Base-by-base conservation (phyloP, 1,284 basidiomycete genomes). In the Naganishia sp. region DNA sequence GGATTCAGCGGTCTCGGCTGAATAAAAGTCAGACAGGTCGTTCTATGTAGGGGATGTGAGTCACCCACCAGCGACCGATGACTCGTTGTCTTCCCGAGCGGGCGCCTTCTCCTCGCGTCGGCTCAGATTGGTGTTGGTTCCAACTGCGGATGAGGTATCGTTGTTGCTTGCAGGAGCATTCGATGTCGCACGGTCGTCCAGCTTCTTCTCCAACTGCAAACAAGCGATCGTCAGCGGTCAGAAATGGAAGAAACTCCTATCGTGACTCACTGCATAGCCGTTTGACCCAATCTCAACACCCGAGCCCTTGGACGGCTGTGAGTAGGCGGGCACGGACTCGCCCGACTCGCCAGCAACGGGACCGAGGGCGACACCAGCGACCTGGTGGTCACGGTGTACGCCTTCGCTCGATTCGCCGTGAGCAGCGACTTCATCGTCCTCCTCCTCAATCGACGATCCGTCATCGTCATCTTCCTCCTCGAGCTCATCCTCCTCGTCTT, bases 361-460 rank as follows among this genome's bases (percentile, higher is more conserved):
- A 81, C 80, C 6, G 81, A 74, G 69, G 86, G 87, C 46, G 81
- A 68, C 42, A 82, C 83, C 81, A n/a, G 82, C 81, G 28, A 81
- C 76, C 25, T 75, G 74, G 48, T 79, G 75, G 49, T 78, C 82
- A 56, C 82, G 80, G 15, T 82, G 84, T 2, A 42, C 36, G 39
- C 13, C 48, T 10, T 50, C 42, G n/a, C 48, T 50, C 13, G 59
- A 42, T 16, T 50, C 28, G 16, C 21, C 48, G 2, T 82, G 83
- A 2, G 84, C 84, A 2, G 82, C 84, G 1, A 73, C 73, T 11
- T 85, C 87, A 7, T 87, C 86, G 56, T 87, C 86, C 68, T 89
- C 90, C 65, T 89, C 90, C 73, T 90, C 90, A 31, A 87, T 81
- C 61, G 86, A 88, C 44, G 86, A 87, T 10, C 87, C 88, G 63